phyloP scores from a whole-genome alignment of 1,284 basidiomycete species.

The Apiotrichum sp. region DNA sequence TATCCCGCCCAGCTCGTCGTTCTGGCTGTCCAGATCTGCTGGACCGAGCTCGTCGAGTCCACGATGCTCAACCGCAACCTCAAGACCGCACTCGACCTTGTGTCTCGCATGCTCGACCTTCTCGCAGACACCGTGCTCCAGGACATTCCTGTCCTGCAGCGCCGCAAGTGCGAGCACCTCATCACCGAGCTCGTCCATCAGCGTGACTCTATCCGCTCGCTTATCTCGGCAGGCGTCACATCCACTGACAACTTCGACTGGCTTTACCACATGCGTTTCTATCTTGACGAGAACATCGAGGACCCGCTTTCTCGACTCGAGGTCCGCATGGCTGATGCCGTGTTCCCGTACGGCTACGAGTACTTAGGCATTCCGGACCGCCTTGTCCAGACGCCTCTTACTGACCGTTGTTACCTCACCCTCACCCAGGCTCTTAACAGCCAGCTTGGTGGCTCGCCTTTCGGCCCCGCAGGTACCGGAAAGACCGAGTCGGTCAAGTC shows the following conservation, averaged over 20 bases:
- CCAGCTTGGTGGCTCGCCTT: constrained; percentile 93
- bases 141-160: constrained; percentile 78
- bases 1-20: constrained; percentile 96
- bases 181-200: constrained; percentile 99
- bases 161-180: constrained; percentile 95
- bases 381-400: constrained; percentile 95
- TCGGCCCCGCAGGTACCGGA: constrained; percentile 97
- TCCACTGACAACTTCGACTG: constrained; percentile 76
- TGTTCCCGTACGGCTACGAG: constrained; percentile 97
- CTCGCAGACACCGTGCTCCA: constrained; percentile 92
- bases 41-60: constrained; percentile 80
- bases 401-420: constrained; percentile 95
- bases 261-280: constrained; percentile 99
- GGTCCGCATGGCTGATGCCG: constrained; percentile 83
- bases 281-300: constrained; percentile 64
- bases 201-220: constrained; percentile 80
- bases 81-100: constrained; percentile 64
- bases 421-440: constrained; percentile 92
- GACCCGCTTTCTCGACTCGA: constrained; percentile 73
- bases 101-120: constrained; percentile 79
- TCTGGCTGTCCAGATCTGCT: constrained; percentile 85
- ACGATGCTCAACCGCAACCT: constrained; percentile 57
- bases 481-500: constrained; percentile 99
- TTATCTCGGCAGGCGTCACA: constrained; percentile 62
- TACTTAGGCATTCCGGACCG: constrained; percentile 95